Conservation (phyloP, 192 early-diverging fungal species). For the Dissophora ornata region DNA sequence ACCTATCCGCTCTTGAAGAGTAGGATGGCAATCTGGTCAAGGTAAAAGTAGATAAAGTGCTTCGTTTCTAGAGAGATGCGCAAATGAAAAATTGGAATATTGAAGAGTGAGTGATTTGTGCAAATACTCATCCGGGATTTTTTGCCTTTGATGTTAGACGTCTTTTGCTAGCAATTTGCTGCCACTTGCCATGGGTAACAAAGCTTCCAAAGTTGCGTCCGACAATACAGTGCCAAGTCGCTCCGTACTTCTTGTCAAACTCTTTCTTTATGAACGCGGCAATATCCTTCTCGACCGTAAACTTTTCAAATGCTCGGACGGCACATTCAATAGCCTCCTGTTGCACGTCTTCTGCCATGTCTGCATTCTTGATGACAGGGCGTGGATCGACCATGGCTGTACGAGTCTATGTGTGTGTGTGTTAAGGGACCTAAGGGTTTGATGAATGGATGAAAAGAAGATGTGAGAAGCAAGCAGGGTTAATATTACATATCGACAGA, state of each 20-base stretch:
- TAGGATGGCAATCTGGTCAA: conserved; percentile 92
- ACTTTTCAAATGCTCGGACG: conserved; percentile 89
- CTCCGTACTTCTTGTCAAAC: conserved; percentile 97
- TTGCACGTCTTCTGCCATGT: conserved; percentile 98
- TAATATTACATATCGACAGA: too few relatives aligned
- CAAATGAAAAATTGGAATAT: too few relatives aligned
- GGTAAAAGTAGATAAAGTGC: conserved; percentile 99
- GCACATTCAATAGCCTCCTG: conserved; percentile 90
- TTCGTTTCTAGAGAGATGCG: conserved; percentile 86
- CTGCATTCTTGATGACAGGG: conserved; percentile 95
- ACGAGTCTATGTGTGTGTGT: too few relatives aligned
- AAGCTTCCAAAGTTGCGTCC: conserved; percentile 99
- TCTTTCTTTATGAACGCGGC: conserved; percentile 97
- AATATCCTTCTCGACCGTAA: conserved; percentile 98
- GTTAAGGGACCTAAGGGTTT: too few relatives aligned
- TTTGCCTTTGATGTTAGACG: background rate
- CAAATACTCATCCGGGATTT: too few relatives aligned
- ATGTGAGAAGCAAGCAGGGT: too few relatives aligned
- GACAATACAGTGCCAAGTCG: conserved; percentile 99
- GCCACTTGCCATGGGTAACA: conserved; percentile 87
- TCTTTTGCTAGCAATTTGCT: background rate
- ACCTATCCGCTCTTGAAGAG: conserved; percentile 95
- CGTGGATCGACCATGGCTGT: conserved; percentile 85
- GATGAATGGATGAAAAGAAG: too few relatives aligned
- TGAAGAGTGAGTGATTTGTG: too few relatives aligned